Conservation (phyloP, 2,329 filamentous ascomycete genomes). For the Aspergillus brunneoviolaceus region DNA sequence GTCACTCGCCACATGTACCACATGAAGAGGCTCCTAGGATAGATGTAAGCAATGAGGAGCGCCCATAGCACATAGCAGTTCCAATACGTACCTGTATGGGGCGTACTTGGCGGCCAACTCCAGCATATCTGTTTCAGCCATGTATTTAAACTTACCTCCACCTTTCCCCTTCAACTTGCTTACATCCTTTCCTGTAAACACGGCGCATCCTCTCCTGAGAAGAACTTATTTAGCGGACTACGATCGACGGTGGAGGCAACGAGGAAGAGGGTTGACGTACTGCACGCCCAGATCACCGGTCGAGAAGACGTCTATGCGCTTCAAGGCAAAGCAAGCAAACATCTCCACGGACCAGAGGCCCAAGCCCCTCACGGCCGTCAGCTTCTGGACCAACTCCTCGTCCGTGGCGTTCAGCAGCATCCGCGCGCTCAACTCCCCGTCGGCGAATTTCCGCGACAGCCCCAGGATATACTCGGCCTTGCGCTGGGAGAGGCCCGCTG, state of each 20-base stretch:
- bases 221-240: slow-evolving; percentile 14
- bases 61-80: neutral
- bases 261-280: slow-evolving; percentile 42
- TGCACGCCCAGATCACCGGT: slow-evolving; percentile 92
- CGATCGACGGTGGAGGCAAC: neutral
- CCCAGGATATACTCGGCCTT: slow-evolving; percentile 95
- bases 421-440: slow-evolving; percentile 70
- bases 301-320: slow-evolving; percentile 90
- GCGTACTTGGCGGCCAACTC: slow-evolving; percentile 75
- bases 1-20: slow-evolving; percentile 97
- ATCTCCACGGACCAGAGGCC: slow-evolving; percentile 94
- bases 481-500: slow-evolving; percentile 84
- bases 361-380: slow-evolving; percentile 82
- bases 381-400: slow-evolving; percentile 76
- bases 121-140: slow-evolving; percentile 89
- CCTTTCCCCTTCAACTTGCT: slow-evolving; percentile 75
- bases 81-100: slow-evolving; percentile 66
- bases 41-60: slow-evolving; percentile 18
- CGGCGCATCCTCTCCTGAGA: slow-evolving; percentile 75
- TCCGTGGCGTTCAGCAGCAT: slow-evolving; percentile 78
- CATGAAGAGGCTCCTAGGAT: slow-evolving; percentile 80
- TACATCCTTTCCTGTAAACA: slow-evolving; percentile 79
- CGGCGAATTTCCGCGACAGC: slow-evolving; percentile 75
- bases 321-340: slow-evolving; percentile 96
- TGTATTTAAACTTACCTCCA: slow-evolving; percentile 96